Evolutionary conservation across 2,329 filamentous ascomycete genomes (phyloP), one percentile per base, ranked within the genome.

Genomic region (Fusarium ambrosium): DNA sequence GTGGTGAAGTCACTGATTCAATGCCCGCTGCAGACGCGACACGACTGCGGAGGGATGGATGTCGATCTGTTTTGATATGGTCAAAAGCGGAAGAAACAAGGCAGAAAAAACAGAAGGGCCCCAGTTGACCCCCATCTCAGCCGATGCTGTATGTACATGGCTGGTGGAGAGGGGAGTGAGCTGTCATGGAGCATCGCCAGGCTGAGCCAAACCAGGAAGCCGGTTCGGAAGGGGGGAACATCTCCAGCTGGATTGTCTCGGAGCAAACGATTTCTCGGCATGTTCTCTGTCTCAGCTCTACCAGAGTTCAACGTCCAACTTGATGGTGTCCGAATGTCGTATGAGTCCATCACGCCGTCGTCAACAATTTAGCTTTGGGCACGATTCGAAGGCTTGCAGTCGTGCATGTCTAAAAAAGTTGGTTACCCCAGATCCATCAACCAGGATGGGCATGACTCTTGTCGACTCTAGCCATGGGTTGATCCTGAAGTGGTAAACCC

Each of bases 61-160:
- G 73, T 66, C 73, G 70, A 75, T 75, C 73, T 75, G 73, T 75
- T 75, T 75, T 70, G 60, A 63, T 68, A 64, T 43, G 37, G 22
- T 61, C 55, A 39, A 71, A 63, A 51, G 29, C 34, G 53, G 56
- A 36, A 62, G 36, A 41, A 66, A 45, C 51, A 37, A 53, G 8
- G 20, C 51, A 27, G 10, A 32, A 11, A 51, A n/a, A 27, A 27
- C n/a, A 27, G 24, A 27, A 27, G 24, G 22, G 37, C 13, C 60
- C 56, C 51, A 43, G 39, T 58, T 66, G 69, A 64, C 61, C 39
- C 59, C 62, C 72, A 62, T 73, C 48, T 32, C 72, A 70, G 64
- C 66, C 34, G 60, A 66, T 51, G 16, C 24, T 29, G 45, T 51
- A 51, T 18, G 22, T 60, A 32, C 29, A 32, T 32, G n/a, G 20